These are phyloP conservation scores for Pueraria montana DNA, from an alignment of 306 rosid species.

Conservation along the genomic window DNA sequence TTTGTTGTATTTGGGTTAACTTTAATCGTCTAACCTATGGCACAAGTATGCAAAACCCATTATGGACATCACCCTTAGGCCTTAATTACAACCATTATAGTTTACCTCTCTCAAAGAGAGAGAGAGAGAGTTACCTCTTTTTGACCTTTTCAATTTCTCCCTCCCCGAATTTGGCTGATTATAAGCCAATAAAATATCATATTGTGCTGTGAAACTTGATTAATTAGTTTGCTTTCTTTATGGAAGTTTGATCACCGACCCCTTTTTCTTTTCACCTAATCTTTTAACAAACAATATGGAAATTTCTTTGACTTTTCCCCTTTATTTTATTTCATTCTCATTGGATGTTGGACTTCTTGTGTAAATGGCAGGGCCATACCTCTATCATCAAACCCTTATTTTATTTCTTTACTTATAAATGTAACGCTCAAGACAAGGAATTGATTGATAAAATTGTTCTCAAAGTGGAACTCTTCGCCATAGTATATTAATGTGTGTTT, in stretches of 20 bases:
- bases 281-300: conserved; percentile 52
- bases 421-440: conserved; percentile 51
- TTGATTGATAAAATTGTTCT: conserved; percentile 37
- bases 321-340: conserved; percentile 23
- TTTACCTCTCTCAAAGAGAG: conserved; percentile 32
- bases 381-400: conserved; percentile 34
- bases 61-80: conserved; percentile 36
- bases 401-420: conserved; percentile 19
- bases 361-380: conserved; percentile 44
- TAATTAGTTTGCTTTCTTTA: conserved; percentile 27
- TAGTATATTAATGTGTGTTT: conserved; percentile 26
- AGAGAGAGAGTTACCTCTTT: background rate
- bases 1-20: conserved; percentile 52
- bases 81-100: conserved; percentile 41
- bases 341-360: conserved; percentile 45
- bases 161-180: conserved; percentile 45
- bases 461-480: conserved; percentile 18
- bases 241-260: conserved; percentile 65
- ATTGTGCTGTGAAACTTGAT: background rate
- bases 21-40: conserved; percentile 38
- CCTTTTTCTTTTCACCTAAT: conserved; percentile 62
- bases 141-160: conserved; percentile 52
- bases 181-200: conserved; percentile 41
- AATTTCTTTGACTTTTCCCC: conserved; percentile 45
- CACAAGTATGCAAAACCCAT: conserved; percentile 15